phyloP scores from a whole-genome alignment of 1,284 basidiomycete species.

The Fomitopsis palustris region DNA sequence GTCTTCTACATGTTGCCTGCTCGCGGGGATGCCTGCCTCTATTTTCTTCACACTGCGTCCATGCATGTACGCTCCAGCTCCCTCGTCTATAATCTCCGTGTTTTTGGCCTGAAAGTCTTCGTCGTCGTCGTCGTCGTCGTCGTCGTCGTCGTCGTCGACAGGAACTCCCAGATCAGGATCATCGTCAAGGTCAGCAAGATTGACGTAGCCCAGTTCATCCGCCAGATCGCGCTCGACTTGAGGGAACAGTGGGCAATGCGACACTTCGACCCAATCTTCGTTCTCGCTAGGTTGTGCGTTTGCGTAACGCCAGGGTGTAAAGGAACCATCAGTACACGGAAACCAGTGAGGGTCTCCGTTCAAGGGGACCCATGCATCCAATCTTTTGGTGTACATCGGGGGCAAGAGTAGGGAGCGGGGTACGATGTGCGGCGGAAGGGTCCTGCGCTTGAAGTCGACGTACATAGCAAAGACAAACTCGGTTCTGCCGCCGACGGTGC shows the following conservation, averaged over 20 bases:
- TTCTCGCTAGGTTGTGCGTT: not conserved
- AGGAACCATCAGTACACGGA: not conserved
- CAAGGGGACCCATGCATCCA: not conserved
- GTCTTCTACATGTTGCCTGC: too few species aligned
- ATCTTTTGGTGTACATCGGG: not conserved
- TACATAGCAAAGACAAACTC: not conserved
- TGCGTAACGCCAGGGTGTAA: not conserved
- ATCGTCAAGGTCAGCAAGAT: not conserved
- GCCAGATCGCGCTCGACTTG: not conserved
- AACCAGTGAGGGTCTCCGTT: not conserved
- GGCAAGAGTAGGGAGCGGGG: not conserved
- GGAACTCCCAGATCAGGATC: not conserved
- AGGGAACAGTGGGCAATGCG: not conserved
- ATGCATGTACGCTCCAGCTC: too few species aligned
- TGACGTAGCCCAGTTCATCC: not conserved
- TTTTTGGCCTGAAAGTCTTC: not conserved
- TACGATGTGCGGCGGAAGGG: not conserved
- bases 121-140: not conserved
- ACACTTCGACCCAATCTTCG: not conserved
- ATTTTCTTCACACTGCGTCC: too few species aligned
- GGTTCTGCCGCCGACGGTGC: not conserved
- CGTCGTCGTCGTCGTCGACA: not conserved
- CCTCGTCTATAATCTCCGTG: not conserved
- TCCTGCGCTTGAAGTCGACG: not conserved
- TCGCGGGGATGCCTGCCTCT: too few species aligned